Evolutionary conservation across 371 early-diverging fungal genomes (phyloP), one percentile per base, ranked within the genome.

Genomic region (Apophysomyces elegans): DNA sequence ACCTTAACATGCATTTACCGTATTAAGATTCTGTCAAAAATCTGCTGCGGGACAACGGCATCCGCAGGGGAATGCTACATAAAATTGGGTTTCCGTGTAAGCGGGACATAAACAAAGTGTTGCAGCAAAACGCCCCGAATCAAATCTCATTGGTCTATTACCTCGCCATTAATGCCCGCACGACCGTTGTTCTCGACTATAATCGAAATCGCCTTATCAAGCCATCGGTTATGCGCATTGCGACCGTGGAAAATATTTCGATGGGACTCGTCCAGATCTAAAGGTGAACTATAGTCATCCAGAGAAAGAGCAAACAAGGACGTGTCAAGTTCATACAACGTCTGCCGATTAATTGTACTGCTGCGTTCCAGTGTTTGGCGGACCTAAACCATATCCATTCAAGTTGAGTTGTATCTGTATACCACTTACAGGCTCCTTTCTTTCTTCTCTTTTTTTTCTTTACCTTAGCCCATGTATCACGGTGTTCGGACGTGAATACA

Each of bases 121-220:
- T 26, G 32, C 32, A 26, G 32, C 32, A 26, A 26, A 26, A 26
- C 32, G 32, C 32, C 2, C 32, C 32, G 32, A 26, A 26, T 2
- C 32, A 1, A 26, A 26, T 26, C 32, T 26, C 32, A 26, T 26
- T 26, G 32, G 32, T 26, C 36, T 2, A 41, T 64, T 83, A 89
- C 90, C 78, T 98, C 98, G 46, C 97, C 96, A 76, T 96, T 98
- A 66, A 95, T 84, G 65, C 98, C 98, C 38, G 92, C 91, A 50
- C 93, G 89, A 26, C 96, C 98, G 64, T 88, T 92, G 69, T 78
- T 88, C 57, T 92, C 83, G 26, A 96, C 90, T 67, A 96, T 90
- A 58, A 97, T 75, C 71, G 92, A 92, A 58, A 98, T 76, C 14
- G 93, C 79, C 82, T 97, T 98, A 83, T 98, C 98, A 78, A 95